Evolutionary conservation across 192 early-diverging fungal genomes (phyloP).

Genomic region (Mortierella alpina): DNA sequence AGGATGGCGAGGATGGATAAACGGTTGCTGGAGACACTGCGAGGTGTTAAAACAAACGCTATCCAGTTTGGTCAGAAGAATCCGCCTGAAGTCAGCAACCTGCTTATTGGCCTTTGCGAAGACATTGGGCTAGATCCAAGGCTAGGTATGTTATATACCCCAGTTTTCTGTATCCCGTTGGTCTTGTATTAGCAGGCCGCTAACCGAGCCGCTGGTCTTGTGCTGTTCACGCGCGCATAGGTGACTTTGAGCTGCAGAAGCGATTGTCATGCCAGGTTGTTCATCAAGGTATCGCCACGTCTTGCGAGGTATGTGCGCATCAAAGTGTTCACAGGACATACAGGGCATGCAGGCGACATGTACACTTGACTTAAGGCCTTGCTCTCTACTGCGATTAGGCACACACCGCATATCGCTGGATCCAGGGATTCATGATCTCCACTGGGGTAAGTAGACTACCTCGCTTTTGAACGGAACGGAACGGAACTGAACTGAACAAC

Average conservation of each 20-base stretch:
- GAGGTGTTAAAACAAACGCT: constrained; percentile 50
- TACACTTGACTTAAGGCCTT: neutral
- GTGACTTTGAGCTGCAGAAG: constrained; percentile 44
- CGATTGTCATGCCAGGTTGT: constrained; percentile 63
- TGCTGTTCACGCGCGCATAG: neutral
- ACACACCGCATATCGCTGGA: constrained; percentile 47
- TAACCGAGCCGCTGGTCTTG: neutral
- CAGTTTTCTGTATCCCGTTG: neutral
- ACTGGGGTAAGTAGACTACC: constrained; percentile 25
- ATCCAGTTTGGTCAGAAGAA: constrained; percentile 53
- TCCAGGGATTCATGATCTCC: constrained; percentile 41
- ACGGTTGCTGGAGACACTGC: constrained; percentile 60
- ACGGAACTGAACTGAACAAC: too few relatives aligned
- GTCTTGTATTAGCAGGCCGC: neutral
- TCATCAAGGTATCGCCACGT: constrained; percentile 58
- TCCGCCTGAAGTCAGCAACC: constrained; percentile 44
- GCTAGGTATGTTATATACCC: constrained; percentile 23
- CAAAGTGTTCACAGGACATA: too few relatives aligned
- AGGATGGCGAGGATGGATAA: constrained; percentile 68
- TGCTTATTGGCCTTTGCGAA: constrained; percentile 49
- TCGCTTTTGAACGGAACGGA: neutral
- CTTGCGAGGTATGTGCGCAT: constrained; percentile 55
- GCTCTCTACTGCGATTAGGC: constrained; percentile 2
- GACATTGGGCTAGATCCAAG: constrained; percentile 48
- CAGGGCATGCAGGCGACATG: too few relatives aligned